Percentiles rank a stretch among this genome's conserved stretches.
Evolutionary conservation across 345 rosid genomes (phyloP).

Genomic region (Pseudoturritis turrita): DNA sequence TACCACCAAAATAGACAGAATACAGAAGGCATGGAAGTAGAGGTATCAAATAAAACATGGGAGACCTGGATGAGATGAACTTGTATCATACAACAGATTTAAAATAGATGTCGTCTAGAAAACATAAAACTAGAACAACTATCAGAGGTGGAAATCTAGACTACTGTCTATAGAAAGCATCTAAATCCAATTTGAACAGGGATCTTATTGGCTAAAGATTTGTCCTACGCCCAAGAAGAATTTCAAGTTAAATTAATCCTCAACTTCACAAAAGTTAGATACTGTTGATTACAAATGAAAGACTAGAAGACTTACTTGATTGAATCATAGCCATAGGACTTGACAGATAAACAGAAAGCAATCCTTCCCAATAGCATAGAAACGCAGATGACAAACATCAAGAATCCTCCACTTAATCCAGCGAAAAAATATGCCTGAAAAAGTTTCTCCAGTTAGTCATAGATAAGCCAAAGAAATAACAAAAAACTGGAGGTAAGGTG

Average conservation of each 20-base stretch:
- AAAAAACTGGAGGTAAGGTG: not conserved
- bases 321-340: constrained; percentile 46
- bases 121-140: not conserved
- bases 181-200: not conserved
- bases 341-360: constrained; percentile 44
- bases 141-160: not conserved
- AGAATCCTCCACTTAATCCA: constrained; percentile 88
- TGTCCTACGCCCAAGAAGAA: not conserved
- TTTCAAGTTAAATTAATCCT: not conserved
- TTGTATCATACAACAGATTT: constrained; percentile 22
- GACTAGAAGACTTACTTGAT: constrained; percentile 41
- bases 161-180: not conserved
- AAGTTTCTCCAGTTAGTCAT: not conserved
- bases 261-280: not conserved
- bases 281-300: not conserved
- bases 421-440: constrained; percentile 71
- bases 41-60: constrained; percentile 58
- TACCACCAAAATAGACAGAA: constrained; percentile 73
- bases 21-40: constrained; percentile 71
- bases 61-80: constrained; percentile 58
- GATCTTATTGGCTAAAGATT: not conserved
- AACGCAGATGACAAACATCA: constrained; percentile 52
- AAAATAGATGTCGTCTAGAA: not conserved
- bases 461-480: constrained; percentile 20
- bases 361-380: constrained; percentile 87